Percentiles rank a stretch among this genome's conserved stretches.
Evolutionary conservation across 1,284 basidiomycete species (phyloP).

Genomic region (Fomitopsis pinicola): DNA sequence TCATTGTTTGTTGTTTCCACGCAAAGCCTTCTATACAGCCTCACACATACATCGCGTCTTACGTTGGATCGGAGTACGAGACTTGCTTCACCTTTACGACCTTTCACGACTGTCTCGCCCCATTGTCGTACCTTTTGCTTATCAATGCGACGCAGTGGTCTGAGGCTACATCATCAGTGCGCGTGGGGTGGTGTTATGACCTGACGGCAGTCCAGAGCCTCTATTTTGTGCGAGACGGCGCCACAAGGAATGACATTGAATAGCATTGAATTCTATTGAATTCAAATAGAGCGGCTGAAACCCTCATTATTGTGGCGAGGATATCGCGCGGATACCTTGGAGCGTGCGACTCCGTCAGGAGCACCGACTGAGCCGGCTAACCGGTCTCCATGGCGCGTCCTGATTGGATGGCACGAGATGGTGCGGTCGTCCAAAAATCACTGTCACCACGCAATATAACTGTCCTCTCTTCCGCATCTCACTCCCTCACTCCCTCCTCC

Average conservation of each 20-base stretch:
- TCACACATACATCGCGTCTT: slow-evolving; percentile 4
- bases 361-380: background rate
- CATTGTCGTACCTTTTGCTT: slow-evolving; percentile 1
- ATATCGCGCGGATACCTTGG: background rate
- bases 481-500: background rate
- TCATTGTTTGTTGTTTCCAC: slow-evolving; percentile 6
- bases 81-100: slow-evolving; percentile 12
- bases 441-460: background rate
- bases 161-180: background rate
- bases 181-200: background rate
- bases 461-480: background rate
- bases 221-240: background rate
- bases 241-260: background rate
- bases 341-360: background rate
- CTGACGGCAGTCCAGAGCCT: background rate
- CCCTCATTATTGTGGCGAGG: background rate
- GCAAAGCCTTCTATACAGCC: slow-evolving; percentile 2
- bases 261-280: too few relatives aligned
- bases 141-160: background rate
- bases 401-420: slow-evolving; percentile 7
- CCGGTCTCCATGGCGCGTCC: background rate
- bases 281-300: background rate
- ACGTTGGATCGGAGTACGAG: slow-evolving; percentile 1
- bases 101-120: slow-evolving; percentile 11
- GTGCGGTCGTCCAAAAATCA: slow-evolving; percentile 2